Evolutionary conservation across 495 filamentous ascomycete species (phyloP), one percentile per base, ranked within the genome.

Genomic region (Corynascus novoguineensis): DNA sequence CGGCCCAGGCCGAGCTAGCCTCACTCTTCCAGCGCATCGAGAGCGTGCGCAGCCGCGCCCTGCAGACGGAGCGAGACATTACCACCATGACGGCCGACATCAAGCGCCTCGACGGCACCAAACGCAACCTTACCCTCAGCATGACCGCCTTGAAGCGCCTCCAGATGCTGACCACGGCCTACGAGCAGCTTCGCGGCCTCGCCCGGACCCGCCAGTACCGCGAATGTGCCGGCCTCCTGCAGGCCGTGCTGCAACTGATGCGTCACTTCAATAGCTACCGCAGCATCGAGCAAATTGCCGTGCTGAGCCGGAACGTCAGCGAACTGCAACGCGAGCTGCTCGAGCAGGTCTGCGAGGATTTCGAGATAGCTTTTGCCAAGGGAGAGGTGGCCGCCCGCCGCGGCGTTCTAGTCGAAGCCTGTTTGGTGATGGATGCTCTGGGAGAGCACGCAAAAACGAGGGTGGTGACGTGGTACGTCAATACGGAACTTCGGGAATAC

Each of bases 11-110:
- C 15, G 93, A 97, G 73, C 80, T 99, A 50, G 85, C 86, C 7
- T 83, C 87, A 53, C 82, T 99, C 42, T 95, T 99, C 78, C 86
- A 86, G 66, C 96, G 93, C 75, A 96, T 99, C 69, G 93, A 97
- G 72, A 87, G 82, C 60, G 93, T 99, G 25, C 87, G 95, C 58
- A 87, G 86, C 67, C 82, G 92, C 58, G 93, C 93, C 21, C 80
- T 90, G 62, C 84, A 89, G 78, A 96, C 93, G 11, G 95, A 99
- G 73, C 86, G 90, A 64, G 84, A 90, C 40, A 99, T 99, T 69
- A 96, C 92, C 55, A 89, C 92, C 58, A 99, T 99, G 93, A 99
- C 93, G 45, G 92, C 93, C 53, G 95, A 99, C 67, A 99, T 99
- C 71, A 99, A 99, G 73, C 85, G 92, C 63, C 78, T 99, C 57